Percentiles rank a stretch among this genome's conserved stretches.
Conservation (phyloP, 2,329 filamentous ascomycete species). For the Colletotrichum noveboracense region DNA sequence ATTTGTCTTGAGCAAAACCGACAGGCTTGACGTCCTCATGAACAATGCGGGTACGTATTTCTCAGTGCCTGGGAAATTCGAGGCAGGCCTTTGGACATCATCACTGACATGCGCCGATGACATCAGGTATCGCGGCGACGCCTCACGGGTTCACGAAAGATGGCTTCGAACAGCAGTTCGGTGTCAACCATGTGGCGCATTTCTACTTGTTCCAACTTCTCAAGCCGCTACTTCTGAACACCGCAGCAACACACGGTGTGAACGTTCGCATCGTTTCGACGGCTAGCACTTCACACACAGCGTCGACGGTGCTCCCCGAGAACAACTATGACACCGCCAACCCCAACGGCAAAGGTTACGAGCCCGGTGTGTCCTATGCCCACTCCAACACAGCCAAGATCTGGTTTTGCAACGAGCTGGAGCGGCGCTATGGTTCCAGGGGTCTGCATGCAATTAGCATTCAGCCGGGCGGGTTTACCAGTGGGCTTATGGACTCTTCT, state of each 20-base stretch:
- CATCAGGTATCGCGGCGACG: conserved; percentile 19
- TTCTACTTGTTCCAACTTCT: conserved; percentile 59
- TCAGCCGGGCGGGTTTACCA: neutral
- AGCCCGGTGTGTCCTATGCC: conserved; percentile 44
- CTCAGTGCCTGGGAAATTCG: too few relatives aligned
- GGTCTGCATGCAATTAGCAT: conserved; percentile 35
- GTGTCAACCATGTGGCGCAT: conserved; percentile 56
- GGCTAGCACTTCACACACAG: conserved; percentile 49
- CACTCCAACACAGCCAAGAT: conserved; percentile 57
- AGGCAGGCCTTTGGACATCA: too few relatives aligned
- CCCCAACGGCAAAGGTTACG: conserved; percentile 26
- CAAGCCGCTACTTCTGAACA: conserved; percentile 44
- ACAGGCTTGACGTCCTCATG: conserved; percentile 37
- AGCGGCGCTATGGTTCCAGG: conserved; percentile 35
- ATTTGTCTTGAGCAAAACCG: conserved; percentile 16
- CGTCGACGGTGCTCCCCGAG: neutral
- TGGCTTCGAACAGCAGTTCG: conserved; percentile 46
- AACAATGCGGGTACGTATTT: conserved; percentile 44
- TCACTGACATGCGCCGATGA: neutral
- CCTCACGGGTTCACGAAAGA: conserved; percentile 22
- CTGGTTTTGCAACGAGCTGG: conserved; percentile 55
- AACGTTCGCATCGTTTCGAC: conserved; percentile 48
- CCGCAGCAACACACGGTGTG: conserved; percentile 38
- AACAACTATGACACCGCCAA: conserved; percentile 35
- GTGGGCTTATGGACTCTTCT: neutral